phyloP scores from a whole-genome alignment of 1,284 basidiomycete genomes.

The Malassezia pachydermatis region DNA sequence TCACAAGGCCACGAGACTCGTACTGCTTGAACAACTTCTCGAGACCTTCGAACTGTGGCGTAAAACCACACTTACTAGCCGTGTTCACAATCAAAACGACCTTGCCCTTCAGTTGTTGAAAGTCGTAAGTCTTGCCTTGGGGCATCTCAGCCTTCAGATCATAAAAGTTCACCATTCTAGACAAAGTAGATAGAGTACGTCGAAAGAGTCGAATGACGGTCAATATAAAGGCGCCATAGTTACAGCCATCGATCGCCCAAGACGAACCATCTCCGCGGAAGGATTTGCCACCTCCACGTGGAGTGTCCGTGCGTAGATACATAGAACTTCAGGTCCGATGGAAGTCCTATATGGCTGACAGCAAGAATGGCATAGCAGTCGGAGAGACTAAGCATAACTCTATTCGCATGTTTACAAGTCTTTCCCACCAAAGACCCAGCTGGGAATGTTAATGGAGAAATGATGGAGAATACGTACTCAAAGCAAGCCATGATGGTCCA shows the following conservation, averaged over 20 bases:
- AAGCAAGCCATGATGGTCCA: slow-evolving; percentile 48
- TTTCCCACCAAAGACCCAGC: slow-evolving; percentile 36
- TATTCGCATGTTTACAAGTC: slow-evolving; percentile 25
- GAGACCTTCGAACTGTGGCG: slow-evolving; percentile 69
- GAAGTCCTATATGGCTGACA: no score
- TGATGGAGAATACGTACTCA: slow-evolving; percentile 29
- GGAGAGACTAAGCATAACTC: no score
- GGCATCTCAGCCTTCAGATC: slow-evolving; percentile 41
- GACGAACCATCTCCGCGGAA: no score
- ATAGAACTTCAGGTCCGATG: no score
- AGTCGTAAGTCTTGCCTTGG: slow-evolving; percentile 31
- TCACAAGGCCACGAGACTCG: slow-evolving; percentile 62
- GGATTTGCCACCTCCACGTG: no score
- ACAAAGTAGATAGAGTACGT: no score
- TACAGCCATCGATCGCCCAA: no score
- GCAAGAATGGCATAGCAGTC: no score
- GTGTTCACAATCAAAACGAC: slow-evolving; percentile 54
- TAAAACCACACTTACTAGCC: slow-evolving; percentile 60
- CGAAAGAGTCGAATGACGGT: no score
- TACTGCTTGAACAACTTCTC: slow-evolving; percentile 75
- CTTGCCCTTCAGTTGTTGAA: slow-evolving; percentile 51
- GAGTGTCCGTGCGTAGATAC: no score
- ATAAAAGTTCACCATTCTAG: slow-evolving; percentile 47
- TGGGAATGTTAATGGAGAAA: slow-evolving; percentile 1
- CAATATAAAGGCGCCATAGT: no score